Evolutionary conservation across 805 yeast genomes (phyloP).

Genomic region (Hanseniaspora jakobsenii): DNA sequence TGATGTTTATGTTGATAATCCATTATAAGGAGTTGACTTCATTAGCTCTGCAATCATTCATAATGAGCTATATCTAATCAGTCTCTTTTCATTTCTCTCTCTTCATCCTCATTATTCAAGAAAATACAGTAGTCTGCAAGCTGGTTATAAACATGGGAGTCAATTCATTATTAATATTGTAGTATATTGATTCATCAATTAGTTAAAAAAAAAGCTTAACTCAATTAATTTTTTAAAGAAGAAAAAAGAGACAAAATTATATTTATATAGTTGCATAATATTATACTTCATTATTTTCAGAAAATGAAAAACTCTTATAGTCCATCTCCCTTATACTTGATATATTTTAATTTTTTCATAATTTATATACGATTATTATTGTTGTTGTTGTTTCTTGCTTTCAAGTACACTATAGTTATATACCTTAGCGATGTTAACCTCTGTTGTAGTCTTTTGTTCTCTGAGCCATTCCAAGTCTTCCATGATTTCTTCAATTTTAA

Average conservation of each 20-base stretch:
- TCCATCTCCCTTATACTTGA: no score
- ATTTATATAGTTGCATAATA: not conserved
- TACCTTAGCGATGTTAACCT: constrained; percentile 88
- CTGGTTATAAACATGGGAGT: no score
- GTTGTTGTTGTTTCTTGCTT: constrained; percentile 35
- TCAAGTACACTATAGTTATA: constrained; percentile 82
- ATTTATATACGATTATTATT: not conserved
- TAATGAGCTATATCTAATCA: not conserved
- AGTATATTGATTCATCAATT: no score
- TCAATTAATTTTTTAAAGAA: no score
- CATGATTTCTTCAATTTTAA: constrained; percentile 46
- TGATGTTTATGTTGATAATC: not conserved
- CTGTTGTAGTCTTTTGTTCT: constrained; percentile 93
- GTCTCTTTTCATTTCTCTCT: not conserved
- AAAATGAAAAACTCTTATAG: no score
- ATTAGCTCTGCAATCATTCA: not conserved
- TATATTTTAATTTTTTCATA: no score
- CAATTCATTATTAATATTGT: no score
- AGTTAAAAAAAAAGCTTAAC: no score
- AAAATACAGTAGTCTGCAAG: no score
- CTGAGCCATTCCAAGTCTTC: constrained; percentile 84
- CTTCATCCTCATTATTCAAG: no score
- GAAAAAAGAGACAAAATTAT: not conserved
- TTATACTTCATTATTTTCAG: not conserved
- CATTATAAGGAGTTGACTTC: constrained; percentile 7